A percentile compares a stretch with the other conserved stretches of the same genome.
These are phyloP conservation scores for Rutstroemia sp. DNA, from an alignment of 2,329 filamentous ascomycete species.

Conservation along the genomic window DNA sequence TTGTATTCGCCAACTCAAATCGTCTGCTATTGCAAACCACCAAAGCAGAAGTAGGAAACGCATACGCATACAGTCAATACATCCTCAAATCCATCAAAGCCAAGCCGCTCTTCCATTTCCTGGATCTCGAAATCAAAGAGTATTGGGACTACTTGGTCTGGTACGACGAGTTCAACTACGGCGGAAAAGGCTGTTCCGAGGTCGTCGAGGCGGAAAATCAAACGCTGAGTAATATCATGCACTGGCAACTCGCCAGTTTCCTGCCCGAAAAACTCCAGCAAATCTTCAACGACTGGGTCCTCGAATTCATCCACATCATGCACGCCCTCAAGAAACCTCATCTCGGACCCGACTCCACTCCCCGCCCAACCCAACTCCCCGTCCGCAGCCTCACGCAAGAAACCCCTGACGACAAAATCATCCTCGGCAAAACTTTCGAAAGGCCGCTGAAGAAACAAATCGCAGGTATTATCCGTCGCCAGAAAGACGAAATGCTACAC, in stretches of 20 bases:
- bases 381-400: constrained; percentile 49
- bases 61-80: constrained; percentile 94
- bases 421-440: constrained; percentile 77
- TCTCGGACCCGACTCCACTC: constrained; percentile 39
- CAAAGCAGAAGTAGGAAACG: constrained; percentile 93
- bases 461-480: constrained; percentile 68
- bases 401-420: constrained; percentile 49
- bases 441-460: constrained; percentile 89
- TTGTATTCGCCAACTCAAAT: constrained; percentile 90
- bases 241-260: constrained; percentile 95
- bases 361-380: constrained; percentile 51
- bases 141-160: constrained; percentile 99
- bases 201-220: constrained; percentile 72
- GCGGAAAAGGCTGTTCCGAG: constrained; percentile 82
- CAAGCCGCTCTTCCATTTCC: constrained; percentile 93
- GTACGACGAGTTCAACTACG: constrained; percentile 99
- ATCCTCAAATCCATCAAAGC: constrained; percentile 95
- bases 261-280: constrained; percentile 73
- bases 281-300: constrained; percentile 84
- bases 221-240: constrained; percentile 85
- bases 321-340: constrained; percentile 70
- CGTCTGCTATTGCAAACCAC: constrained; percentile 89
- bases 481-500: constrained; percentile 83
- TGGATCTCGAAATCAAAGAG: constrained; percentile 94
- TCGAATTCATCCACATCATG: constrained; percentile 95